Conservation (phyloP, 2,329 filamentous ascomycete genomes). For the Alternaria metachromatica region DNA sequence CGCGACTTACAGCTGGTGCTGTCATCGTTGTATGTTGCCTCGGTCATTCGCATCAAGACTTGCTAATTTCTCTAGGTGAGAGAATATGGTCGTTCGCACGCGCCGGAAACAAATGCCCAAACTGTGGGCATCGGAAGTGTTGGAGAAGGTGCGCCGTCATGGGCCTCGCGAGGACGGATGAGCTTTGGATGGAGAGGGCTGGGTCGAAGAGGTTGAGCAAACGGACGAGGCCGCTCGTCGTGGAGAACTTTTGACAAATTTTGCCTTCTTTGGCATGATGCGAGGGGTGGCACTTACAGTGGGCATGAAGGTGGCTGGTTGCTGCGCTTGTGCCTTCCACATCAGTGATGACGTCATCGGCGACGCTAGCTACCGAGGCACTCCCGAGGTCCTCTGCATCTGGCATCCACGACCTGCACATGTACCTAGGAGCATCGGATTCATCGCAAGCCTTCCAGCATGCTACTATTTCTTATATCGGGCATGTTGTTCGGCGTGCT, state of each 20-base stretch:
- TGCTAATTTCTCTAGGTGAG: background rate
- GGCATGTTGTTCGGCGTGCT: conserved; percentile 1
- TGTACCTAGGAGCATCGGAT: background rate
- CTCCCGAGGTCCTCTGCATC: background rate
- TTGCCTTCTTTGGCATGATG: background rate
- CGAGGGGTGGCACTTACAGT: background rate
- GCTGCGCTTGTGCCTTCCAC: background rate
- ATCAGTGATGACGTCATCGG: background rate
- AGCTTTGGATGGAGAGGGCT: conserved; percentile 3
- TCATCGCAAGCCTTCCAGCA: background rate
- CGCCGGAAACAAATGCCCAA: conserved; percentile 1
- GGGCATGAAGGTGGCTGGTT: background rate
- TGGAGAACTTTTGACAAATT: background rate
- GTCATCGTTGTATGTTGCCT: background rate
- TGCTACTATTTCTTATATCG: background rate
- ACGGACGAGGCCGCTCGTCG: background rate
- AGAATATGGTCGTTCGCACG: background rate
- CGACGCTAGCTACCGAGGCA: background rate
- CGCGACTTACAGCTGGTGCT: conserved; percentile 3
- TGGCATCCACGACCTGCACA: background rate
- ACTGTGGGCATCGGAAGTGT: conserved; percentile 5
- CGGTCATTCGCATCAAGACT: accelerated
- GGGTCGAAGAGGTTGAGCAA: background rate
- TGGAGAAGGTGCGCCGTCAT: conserved; percentile 3
- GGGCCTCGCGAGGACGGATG: conserved; percentile 1